These are phyloP conservation scores for Remersonia thermophila DNA, from an alignment of 2,329 filamentous ascomycete species.

Conservation along the genomic window DNA sequence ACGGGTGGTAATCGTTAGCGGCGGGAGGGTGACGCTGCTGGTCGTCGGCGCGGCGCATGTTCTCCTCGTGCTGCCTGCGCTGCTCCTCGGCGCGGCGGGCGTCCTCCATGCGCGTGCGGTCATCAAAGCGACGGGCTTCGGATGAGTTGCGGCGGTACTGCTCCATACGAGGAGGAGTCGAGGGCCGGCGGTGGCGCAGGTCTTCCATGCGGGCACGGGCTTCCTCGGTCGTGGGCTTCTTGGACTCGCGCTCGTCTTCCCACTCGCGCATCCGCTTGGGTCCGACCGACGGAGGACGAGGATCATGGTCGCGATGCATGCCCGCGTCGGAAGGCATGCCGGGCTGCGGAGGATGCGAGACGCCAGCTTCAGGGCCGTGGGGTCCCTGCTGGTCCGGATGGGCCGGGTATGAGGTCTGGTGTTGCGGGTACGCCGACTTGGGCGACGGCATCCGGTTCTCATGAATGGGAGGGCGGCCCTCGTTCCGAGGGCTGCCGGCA, in stretches of 20 bases:
- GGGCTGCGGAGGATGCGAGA: slow-evolving; percentile 41
- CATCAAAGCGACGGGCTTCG: slow-evolving; percentile 54
- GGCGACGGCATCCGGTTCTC: slow-evolving; percentile 87
- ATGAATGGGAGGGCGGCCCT: slow-evolving; percentile 61
- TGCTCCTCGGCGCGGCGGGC: slow-evolving; percentile 40
- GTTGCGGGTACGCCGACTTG: slow-evolving; percentile 71
- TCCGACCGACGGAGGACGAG: slow-evolving; percentile 64
- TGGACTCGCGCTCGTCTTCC: slow-evolving; percentile 69
- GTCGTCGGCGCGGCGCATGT: slow-evolving; percentile 42
- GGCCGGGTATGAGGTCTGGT: slow-evolving; percentile 56
- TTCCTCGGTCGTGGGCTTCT: slow-evolving; percentile 85
- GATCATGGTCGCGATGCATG: slow-evolving; percentile 51
- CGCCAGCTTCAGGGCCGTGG: slow-evolving; percentile 56
- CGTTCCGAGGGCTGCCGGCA: slow-evolving; percentile 67
- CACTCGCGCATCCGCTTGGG: slow-evolving; percentile 84
- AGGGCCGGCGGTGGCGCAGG: slow-evolving; percentile 63
- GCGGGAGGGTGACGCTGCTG: slow-evolving; percentile 58
- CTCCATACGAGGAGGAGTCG: slow-evolving; percentile 54
- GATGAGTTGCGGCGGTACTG: slow-evolving; percentile 66
- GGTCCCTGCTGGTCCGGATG: slow-evolving; percentile 53
- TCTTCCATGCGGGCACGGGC: slow-evolving; percentile 78
- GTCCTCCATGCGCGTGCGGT: slow-evolving; percentile 46
- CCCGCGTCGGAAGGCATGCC: slow-evolving; percentile 53
- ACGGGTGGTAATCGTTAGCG: slow-evolving; percentile 80
- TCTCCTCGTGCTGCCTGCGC: slow-evolving; percentile 40